Percentiles rank a stretch among this genome's conserved stretches.
phyloP scores from a whole-genome alignment of 306 rosid species.

The Dryas alaskensis region DNA sequence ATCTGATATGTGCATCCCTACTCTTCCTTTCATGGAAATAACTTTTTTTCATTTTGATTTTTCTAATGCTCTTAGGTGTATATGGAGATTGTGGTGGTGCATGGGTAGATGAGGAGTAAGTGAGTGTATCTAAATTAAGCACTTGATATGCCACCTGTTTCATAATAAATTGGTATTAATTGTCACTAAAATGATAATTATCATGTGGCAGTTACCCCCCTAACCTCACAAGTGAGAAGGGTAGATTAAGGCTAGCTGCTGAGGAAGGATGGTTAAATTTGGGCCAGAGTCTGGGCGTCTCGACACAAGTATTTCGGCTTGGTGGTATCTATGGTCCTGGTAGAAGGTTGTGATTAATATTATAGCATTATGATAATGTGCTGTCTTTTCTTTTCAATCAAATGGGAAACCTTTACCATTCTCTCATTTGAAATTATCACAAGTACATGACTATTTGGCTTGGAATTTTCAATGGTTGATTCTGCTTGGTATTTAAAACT shows the following conservation, averaged over 20 bases:
- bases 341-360: slow-evolving; percentile 65
- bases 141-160: slow-evolving; percentile 27
- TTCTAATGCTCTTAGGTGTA: slow-evolving; percentile 46
- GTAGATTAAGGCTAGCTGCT: slow-evolving; percentile 61
- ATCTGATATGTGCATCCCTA: neutral
- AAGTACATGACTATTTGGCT: slow-evolving; percentile 9
- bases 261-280: slow-evolving; percentile 77
- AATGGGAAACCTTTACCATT: neutral
- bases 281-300: slow-evolving; percentile 46
- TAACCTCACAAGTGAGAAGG: slow-evolving; percentile 49
- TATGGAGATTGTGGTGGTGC: slow-evolving; percentile 74
- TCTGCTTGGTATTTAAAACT: neutral
- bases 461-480: slow-evolving; percentile 12
- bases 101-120: slow-evolving; percentile 88
- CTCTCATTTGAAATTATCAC: neutral
- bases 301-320: slow-evolving; percentile 61
- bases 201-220: slow-evolving; percentile 60
- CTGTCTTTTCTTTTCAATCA: neutral
- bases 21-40: neutral
- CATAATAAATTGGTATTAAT: slow-evolving; percentile 16
- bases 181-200: slow-evolving; percentile 29
- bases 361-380: neutral
- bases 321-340: slow-evolving; percentile 98
- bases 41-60: neutral
- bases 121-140: slow-evolving; percentile 34